Evolutionary conservation across 768 basidiomycete species (phyloP).

Genomic region (Cystofilobasidium macerans): DNA sequence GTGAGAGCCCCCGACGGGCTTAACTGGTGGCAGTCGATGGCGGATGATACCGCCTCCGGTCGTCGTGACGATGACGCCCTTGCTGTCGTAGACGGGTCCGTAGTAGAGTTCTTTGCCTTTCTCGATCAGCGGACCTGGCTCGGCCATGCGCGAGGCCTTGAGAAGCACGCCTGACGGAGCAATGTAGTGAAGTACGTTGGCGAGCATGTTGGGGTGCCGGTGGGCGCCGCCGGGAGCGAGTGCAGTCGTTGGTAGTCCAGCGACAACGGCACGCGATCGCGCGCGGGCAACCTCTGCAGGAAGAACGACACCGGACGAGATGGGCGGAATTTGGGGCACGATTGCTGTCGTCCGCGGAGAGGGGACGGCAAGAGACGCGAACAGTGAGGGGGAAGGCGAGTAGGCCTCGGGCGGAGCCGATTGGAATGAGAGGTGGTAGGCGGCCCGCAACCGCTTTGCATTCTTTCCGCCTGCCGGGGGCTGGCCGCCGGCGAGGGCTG

Average conservation of each 20-base stretch:
- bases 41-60: not conserved
- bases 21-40: not conserved
- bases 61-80: not conserved
- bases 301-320: not conserved
- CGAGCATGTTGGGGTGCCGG: not conserved
- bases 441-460: not conserved
- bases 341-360: not conserved
- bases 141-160: not conserved
- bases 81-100: not conserved
- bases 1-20: not conserved
- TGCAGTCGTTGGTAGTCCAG: not conserved
- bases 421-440: slow-evolving; percentile 5
- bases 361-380: not conserved
- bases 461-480: not conserved
- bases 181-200: not conserved
- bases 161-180: not conserved
- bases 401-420: slow-evolving; percentile 1
- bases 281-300: not conserved
- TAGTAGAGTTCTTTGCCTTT: not conserved
- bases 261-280: not conserved
- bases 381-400: not conserved
- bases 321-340: not conserved
- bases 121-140: not conserved
- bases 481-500: not conserved
- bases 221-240: not conserved